Evolutionary conservation across 202 grass and related monocot genomes (phyloP), one percentile per base, ranked within the genome.

Genomic region (Digitaria exilis): DNA sequence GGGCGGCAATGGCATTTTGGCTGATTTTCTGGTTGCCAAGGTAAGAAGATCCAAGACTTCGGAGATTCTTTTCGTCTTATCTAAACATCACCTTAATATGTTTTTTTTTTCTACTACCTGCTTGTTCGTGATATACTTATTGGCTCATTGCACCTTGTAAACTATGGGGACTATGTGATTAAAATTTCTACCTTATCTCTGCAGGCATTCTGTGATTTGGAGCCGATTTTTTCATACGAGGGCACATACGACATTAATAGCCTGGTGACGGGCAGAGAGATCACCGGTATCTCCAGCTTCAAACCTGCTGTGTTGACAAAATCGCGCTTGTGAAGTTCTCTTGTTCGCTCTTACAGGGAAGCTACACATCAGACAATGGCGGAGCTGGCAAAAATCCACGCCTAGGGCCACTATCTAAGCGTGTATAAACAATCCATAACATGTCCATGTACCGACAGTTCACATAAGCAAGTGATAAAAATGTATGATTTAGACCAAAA

Each of bases 21-120:
- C 89, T 85, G 96, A 98, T 94, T 98, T 98, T 87, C 91, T 96
- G 44, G 93, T 98, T 19, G 96, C 96, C 21, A 98, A 98, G 96
- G 96, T 98, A 69, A 74, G 71, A 41, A 17, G n/a, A 12, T 19
- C 41, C 16, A 84, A 4, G 18, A 48, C 49, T 25, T 65, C 5
- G 32, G 78, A 39, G 22, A 26, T 59, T 31, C 35, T 17, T 66
- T 49, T 29, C 19, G 18, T 80, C 1, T 24, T 76, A 2, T 37
- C 18, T 26, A 25, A 39, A n/a, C 61, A 70, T 4, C 54, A 10
- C 13, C 22, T 30, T 16, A 39, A 25, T 12, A 35, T 44, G 6
- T 39, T 39, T 39, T 39, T 39, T 39, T 39, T 80, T 44, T 66
- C 28, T 28, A 7, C 16, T 71, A 14, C 60, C 31, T 30, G 25